Base-by-base conservation (phyloP, 108 stramenopile genomes). In the Fistulifera solaris region DNA sequence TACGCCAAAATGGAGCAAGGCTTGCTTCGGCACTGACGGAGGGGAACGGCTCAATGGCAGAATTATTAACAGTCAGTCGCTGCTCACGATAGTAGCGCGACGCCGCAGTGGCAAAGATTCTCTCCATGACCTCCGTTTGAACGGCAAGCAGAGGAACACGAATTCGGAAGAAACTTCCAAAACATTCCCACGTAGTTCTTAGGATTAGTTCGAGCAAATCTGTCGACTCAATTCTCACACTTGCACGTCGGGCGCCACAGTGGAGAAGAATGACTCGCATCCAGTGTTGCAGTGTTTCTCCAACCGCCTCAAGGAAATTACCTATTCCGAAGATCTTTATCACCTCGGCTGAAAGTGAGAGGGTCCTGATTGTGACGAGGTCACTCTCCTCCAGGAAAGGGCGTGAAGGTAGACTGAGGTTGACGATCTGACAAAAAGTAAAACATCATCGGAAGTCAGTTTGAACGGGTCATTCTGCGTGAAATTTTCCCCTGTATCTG, bases 241-340 rank as follows among this genome's bases (percentile, higher is more conserved):
- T 72, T 25, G 87, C 77, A 27, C 92, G 66, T 27, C 92, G 47
- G 5, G 92, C 81, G 17, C 92, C 92, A 56, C 87, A 87, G 57
- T 87, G 87, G 17, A 87, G 70, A n/a, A 83, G 66, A 48, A 85
- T 72, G 15, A 89, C 78, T 31, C 92, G 55, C 77, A 93, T 83
- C 92, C 85, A 93, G 63, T 93, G 87, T 51, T 93, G 87, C 5
- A 93, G 73, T 8, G 85, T 89, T 56, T 93, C 87, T 11, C 87
- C 84, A 0, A 93, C 77, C 13, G 87, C 85, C 48, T 79, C 67
- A 21, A 88, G 72, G 53, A 93, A 93, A 23, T 83, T 59, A 56
- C 86, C 81, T 39, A 93, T 83, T 0, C 92, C 92, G 67, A 89
- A 87, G 14, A 89, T 87, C 58, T 89, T 87, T 7, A 93, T 69